Percentiles rank a stretch among this genome's conserved stretches.
phyloP scores from a whole-genome alignment of 345 rosid species.

The Hibiscus tridactylites region DNA sequence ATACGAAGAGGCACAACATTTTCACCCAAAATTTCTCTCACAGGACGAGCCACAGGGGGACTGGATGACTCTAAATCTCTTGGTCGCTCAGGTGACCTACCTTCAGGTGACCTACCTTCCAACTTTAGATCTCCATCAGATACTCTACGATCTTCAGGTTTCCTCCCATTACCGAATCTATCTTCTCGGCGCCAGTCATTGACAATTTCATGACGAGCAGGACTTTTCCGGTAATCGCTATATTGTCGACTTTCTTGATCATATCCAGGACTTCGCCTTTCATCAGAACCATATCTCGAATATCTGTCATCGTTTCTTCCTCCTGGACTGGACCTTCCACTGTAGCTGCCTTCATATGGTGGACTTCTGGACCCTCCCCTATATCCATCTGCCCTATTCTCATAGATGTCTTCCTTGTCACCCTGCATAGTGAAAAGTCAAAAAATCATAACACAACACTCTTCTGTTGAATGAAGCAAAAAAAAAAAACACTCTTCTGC shows the following conservation, averaged over 20 bases:
- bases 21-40: conserved; percentile 73
- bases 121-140: conserved; percentile 43
- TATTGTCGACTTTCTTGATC: conserved; percentile 50
- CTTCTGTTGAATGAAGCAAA: too few relatives aligned
- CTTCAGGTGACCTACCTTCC: conserved; percentile 67
- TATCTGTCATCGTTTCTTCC: conserved; percentile 54
- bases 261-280: conserved; percentile 62
- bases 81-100: conserved; percentile 65
- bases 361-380: conserved; percentile 86
- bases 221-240: conserved; percentile 52
- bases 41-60: conserved; percentile 46
- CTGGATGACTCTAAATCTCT: conserved; percentile 57
- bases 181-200: conserved; percentile 96
- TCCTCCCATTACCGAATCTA: conserved; percentile 71
- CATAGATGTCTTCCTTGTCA: conserved; percentile 48
- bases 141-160: conserved; percentile 40
- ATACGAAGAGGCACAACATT: conserved; percentile 71
- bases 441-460: neutral
- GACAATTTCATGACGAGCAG: conserved; percentile 60
- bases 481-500: too few relatives aligned
- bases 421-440: conserved; percentile 33
- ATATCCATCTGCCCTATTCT: conserved; percentile 31
- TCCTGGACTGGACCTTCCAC: conserved; percentile 78
- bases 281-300: conserved; percentile 36
- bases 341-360: conserved; percentile 60